phyloP scores from a whole-genome alignment of 208 protist species.

The Entamoeba nuttalli region DNA sequence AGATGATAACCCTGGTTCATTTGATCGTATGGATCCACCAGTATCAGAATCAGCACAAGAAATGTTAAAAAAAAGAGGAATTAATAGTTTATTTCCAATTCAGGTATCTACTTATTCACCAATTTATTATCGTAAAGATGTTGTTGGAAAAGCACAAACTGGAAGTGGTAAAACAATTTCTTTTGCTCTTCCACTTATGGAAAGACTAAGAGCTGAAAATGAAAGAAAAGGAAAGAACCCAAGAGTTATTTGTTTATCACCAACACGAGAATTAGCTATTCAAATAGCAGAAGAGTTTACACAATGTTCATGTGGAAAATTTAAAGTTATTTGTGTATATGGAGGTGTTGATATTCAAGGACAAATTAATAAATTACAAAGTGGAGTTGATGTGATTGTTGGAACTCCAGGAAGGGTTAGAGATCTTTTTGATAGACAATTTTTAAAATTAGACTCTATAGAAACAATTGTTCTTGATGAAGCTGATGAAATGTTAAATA shows the following conservation, averaged over 20 bases:
- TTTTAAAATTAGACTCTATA: neutral
- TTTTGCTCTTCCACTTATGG: slow-evolving; percentile 66
- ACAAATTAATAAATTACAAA: slow-evolving; percentile 72
- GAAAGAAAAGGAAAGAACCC: neutral
- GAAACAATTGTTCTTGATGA: slow-evolving; percentile 72
- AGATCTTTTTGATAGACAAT: slow-evolving; percentile 89
- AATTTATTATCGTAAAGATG: slow-evolving; percentile 37
- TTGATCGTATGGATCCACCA: neutral
- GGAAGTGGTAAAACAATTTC: slow-evolving; percentile 74
- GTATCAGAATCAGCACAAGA: neutral
- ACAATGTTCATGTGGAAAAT: neutral
- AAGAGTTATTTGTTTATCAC: slow-evolving; percentile 58
- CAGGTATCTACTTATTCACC: neutral
- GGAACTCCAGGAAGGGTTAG: slow-evolving; percentile 85
- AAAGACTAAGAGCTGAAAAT: slow-evolving; percentile 2
- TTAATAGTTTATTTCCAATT: neutral
- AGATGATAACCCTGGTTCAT: neutral
- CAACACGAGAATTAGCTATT: slow-evolving; percentile 87
- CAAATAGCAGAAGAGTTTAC: slow-evolving; percentile 74
- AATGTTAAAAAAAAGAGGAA: neutral
- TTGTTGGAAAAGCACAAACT: slow-evolving; percentile 66
- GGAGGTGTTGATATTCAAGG: slow-evolving; percentile 31
- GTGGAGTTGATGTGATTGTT: slow-evolving; percentile 67
- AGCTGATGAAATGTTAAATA: slow-evolving; percentile 70
- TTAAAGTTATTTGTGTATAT: neutral